Percentiles rank a stretch among this genome's conserved stretches.
Conservation (phyloP, 345 rosid species). For the Aquilaria malaccensis region DNA sequence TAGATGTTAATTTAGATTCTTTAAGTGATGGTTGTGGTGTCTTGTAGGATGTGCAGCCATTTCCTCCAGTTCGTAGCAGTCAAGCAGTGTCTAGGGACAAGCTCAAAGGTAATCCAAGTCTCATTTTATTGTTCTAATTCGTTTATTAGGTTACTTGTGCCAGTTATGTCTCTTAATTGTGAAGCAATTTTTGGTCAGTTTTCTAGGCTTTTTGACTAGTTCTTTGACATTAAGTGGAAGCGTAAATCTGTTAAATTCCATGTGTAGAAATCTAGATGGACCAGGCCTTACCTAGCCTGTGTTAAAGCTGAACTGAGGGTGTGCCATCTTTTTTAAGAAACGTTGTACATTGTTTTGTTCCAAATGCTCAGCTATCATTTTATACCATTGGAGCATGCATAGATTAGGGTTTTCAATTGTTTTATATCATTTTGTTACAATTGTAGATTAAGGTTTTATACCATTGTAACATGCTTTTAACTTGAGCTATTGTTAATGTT, state of each 20-base stretch:
- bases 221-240: too few relatives aligned
- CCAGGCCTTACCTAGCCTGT: too few relatives aligned
- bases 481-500: too few relatives aligned
- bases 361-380: too few relatives aligned
- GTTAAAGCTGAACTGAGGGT: too few relatives aligned
- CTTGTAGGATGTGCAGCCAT: slow-evolving; percentile 26
- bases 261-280: too few relatives aligned
- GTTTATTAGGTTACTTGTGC: neutral
- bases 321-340: too few relatives aligned
- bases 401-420: neutral
- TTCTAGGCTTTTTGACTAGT: too few relatives aligned
- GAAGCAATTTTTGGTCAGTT: neutral
- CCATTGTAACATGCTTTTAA: neutral
- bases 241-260: too few relatives aligned
- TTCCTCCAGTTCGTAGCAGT: slow-evolving; percentile 22
- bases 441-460: too few relatives aligned
- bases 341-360: too few relatives aligned
- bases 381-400: too few relatives aligned
- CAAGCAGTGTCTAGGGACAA: slow-evolving; percentile 22
- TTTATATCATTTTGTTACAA: neutral
- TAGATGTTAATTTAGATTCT: neutral
- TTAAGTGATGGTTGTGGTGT: neutral
- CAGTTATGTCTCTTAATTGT: neutral
- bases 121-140: neutral
- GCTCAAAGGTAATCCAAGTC: slow-evolving; percentile 20